A percentile compares a stretch with the other conserved stretches of the same genome.
phyloP scores from a whole-genome alignment of 2,329 filamentous ascomycete species.

The Beauveria scarabaeidicola region DNA sequence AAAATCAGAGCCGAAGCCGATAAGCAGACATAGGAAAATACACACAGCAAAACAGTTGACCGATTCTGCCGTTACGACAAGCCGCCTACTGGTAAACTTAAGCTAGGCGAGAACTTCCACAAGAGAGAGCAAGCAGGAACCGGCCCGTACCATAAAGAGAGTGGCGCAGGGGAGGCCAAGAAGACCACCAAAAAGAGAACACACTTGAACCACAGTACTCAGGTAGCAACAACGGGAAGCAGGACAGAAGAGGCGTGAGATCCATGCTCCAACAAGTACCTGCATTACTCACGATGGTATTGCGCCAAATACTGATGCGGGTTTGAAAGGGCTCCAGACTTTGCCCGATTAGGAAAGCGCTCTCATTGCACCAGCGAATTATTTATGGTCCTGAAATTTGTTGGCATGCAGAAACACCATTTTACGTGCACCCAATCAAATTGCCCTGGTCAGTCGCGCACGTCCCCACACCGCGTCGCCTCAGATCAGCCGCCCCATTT shows the following conservation, averaged over 20 bases:
- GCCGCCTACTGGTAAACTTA: too few species aligned
- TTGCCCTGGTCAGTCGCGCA: conserved; percentile 4
- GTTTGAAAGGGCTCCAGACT: neutral
- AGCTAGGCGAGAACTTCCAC: too few species aligned
- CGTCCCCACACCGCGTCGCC: conserved; percentile 10
- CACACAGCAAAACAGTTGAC: too few species aligned
- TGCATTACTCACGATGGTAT: neutral
- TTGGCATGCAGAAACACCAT: conserved; percentile 5
- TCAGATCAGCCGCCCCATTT: conserved; percentile 31
- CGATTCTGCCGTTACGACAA: too few species aligned
- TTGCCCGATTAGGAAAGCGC: conserved; percentile 10
- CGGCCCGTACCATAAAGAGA: too few species aligned
- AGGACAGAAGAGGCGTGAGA: neutral
- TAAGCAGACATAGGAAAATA: too few species aligned
- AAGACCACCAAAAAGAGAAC: neutral
- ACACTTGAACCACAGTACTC: neutral
- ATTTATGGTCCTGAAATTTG: conserved; percentile 1
- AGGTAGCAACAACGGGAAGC: neutral
- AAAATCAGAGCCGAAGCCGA: too few species aligned
- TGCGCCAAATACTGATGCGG: neutral
- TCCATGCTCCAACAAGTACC: neutral
- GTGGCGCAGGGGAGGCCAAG: too few species aligned
- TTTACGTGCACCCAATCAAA: conserved; percentile 10
- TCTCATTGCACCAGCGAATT: neutral
- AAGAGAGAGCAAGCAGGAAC: too few species aligned